Evolutionary conservation across 2,329 filamentous ascomycete genomes (phyloP), one percentile per base, ranked within the genome.

Genomic region (Intubia oerlemansii): DNA sequence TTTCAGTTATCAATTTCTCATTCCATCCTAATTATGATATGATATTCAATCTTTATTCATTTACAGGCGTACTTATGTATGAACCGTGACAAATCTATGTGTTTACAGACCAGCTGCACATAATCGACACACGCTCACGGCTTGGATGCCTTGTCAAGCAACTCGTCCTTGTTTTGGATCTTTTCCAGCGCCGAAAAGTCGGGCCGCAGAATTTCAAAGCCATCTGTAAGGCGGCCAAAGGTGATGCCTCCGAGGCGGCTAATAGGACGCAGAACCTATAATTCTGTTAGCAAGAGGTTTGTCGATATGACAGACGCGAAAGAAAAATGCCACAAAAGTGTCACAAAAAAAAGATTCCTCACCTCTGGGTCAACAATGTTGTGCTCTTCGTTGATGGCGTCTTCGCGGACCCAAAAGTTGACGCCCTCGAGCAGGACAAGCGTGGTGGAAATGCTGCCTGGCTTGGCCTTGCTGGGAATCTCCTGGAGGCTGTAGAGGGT

Each of bases 401-500:
- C 85, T 46, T 90, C 80, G 30, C 84, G 56, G 2, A 72, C 81
- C 81, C 84, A 93, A 45, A 93, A 92, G 17, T 73, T 61, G 19
- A 77, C 71, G 0, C 81, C 85, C 52, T 93, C 81, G 10, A 93
- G 57, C 19, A 91, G 62, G 2, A 66, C 75, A 36, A 92, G 44
- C 4, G 75, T 72, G 1, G 74, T 69, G 1, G 74, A 74, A 56
- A 71, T 82, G 52, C 72, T 74, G 3, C 78, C 81, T 0, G 75
- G 73, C 3, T 53, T 68, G 0, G 58, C 58, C 29, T 62, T 60
- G 47, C 72, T 79, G 48, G 85, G 73, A 52, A 80, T 91, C 51
- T 92, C 81, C 42, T 53, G 71, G 51, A 49, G 57, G 56, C 70
- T 69, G 36, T 85, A 64, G 25, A 93, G 49, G 49, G 72, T 81